Base-by-base conservation (phyloP, 2,329 filamentous ascomycete genomes). In the Graphiopsis chlorocephala region DNA sequence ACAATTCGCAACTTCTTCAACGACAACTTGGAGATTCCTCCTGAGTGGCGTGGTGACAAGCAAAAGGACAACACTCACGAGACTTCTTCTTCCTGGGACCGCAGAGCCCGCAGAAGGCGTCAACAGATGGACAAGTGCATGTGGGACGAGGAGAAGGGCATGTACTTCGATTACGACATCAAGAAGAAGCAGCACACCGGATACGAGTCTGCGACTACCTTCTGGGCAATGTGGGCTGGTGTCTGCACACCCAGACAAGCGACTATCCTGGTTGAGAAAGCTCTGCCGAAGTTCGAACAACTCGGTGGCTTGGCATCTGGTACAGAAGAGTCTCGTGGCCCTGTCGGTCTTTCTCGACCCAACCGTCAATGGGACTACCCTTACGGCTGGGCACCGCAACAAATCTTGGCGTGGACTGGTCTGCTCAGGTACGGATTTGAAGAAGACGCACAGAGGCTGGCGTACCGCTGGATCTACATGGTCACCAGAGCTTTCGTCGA, bases 361-460 rank as follows among this genome's bases (percentile, higher is more conserved):
- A 98, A 97, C 77, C 88, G 95, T 71, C 95, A 99, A 77, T 99
- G 95, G 95, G 95, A 99, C 77, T 98, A 93, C 76, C 95, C 95
- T 0, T 98, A 95, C 75, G 95, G 95, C 66, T 99, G 95, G 95
- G 95, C 95, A 63, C 95, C 95, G 33, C 95, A 99, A 82, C 95
- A 99, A 81, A 98, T 99, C 81, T 86, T 99, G 48, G 94, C 95
- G 0, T 99, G 95, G 95, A 93, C 92, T 1, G 95, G 93, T 2
- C 82, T 99, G 65, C 86, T 93, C 72, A 89, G 93, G 20, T 99
- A 98, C 75, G 93, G 93, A 63, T 98, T 96, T 76, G 88, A 90
- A 29, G 91, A 94, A 26, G 93, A 97, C 67, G 93, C 93, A 1
- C 91, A 97, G 79, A 85, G 93, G 35, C 80, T 99, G 68, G 91